Base-by-base conservation (phyloP, 441 rosid genomes). In the Geranium incanum region DNA sequence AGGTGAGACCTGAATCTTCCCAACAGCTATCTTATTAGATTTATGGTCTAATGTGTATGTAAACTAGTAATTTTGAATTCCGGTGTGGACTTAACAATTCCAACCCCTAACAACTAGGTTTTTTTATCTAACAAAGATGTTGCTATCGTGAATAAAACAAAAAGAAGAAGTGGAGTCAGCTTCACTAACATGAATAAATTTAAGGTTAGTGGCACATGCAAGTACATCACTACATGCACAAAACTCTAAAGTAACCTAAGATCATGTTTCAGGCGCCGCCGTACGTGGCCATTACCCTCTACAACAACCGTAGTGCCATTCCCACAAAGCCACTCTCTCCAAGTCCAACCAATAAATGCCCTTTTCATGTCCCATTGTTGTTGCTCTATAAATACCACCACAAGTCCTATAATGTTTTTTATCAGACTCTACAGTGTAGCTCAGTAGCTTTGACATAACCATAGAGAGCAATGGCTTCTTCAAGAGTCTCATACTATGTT, bases 271-370 rank as follows among this genome's bases (percentile, higher is more conserved):
- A 8, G 23, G 62, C 62, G 62, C 62, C 16, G 62, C 62, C 62
- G 62, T 55, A 55, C 62, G 62, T 55, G 62, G 62, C 62, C 62
- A 55, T 55, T 55, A 55, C 18, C 6, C 60, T 50, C 21, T 55
- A 19, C 15, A 3, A n/a, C 62, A 55, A 5, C 5, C 5, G 15
- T 55, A 55, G 23, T 55, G 62, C 21, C 7, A 5, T 3, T 15
- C 0, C 62, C 62, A 55, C 62, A 43, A 43, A 6, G 50, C 50
- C 50, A 43, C 5, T 39, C 7, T 48, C 55, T 48, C 2, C n/a
- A 9, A 48, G n/a, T n/a, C n/a, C 9, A 48, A 48, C 55, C 55
- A 48, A 48, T 48, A n/a, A 48, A 12, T 48, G 11, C 55, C 3
- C 55, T 28, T 48, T 48, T 48, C 55, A 48, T 11, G 6, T 5